Evolutionary conservation across 2,329 filamentous ascomycete genomes (phyloP), one percentile per base, ranked within the genome.

Genomic region (Xylaria sp.): DNA sequence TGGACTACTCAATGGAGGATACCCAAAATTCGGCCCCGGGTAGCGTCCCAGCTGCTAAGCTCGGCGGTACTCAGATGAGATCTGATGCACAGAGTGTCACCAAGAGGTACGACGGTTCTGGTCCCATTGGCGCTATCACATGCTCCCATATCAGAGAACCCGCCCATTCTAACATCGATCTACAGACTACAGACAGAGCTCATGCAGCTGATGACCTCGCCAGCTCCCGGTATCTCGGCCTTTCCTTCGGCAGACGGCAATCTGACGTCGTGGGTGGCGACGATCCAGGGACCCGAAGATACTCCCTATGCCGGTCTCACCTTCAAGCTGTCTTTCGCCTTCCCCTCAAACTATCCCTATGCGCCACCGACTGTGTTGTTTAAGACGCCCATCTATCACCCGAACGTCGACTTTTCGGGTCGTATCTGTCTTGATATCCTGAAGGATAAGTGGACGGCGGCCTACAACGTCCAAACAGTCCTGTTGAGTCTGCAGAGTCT

Each of bases 311-410:
- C 92, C 44, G 89, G 89, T 73, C 88, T 98, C 63, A 93, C 89
- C 57, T 92, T 99, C 83, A 98, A 97, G 85, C 92, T 99, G 74
- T 92, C 90, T 74, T 95, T 99, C 79, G 87, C 89, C 57, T 99
- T 98, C 82, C 94, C 95, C 9, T 85, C 88, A 75, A 97, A 95
- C 83, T 99, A 99, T 80, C 96, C 96, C 10, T 97, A 97, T 80
- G 88, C 91, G 1, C 89, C 96, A 26, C 96, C 96, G 0, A 93
- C 92, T 2, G 96, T 99, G 20, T 87, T 97, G 68, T 99, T 97
- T 89, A 97, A 94, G 85, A 99, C 97, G 6, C 96, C 96, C 44
- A 97, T 99, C 82, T 99, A 98, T 86, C 96, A 99, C 81, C 96
- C 96, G 63, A 99, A 99, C 77, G 93, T 99, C 75, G 96, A 99